Base-by-base conservation (phyloP, 164 flowering plant genomes). In the Warburgia ugandensis region DNA sequence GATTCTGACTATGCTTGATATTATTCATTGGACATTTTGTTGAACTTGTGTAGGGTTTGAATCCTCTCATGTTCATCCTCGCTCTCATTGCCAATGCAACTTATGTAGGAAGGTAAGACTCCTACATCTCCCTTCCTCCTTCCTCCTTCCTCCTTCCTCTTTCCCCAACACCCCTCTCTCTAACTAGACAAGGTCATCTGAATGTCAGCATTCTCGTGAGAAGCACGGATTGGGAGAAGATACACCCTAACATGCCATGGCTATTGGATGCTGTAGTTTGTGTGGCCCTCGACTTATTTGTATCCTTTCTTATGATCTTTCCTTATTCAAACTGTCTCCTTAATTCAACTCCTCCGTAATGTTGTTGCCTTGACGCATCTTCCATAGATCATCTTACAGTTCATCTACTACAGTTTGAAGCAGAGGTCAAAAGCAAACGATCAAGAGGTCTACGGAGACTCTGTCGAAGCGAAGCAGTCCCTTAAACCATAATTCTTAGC, bases 41-140 rank as follows among this genome's bases (percentile, higher is more conserved):
- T 48, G 19, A 27, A 21, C 37, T 17, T 33, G 2, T 53, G 22
- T 45, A 87, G 94, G 97, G 97, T 21, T 50, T 89, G 66, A 89
- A 81, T 67, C 97, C 95, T 57, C 84, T 89, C 37, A 89, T 89
- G 97, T 89, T 89, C 71, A 12, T 83, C 26, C 86, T 89, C 55
- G 97, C 97, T 5, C 70, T 86, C 33, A 42, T 70, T 12, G 97
- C 92, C 29, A 89, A 89, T 60, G 74, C 56, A 22, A 68, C 95
- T 40, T 89, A 89, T 29, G 91, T 83, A 12, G 79, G 54, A 65
- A 88, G 89, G 89, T 81, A 30, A 11, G 47, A 42, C 45, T n/a
- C n/a, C n/a, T n/a, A n/a, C n/a, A n/a, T 50, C 51, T 48, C 50
- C 50, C 60, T 45, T 48, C 45, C 46, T 53, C 45, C 29, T 46